Evolutionary conservation across 2,329 filamentous ascomycete species (phyloP).

Genomic region (Fusarium chuoi): DNA sequence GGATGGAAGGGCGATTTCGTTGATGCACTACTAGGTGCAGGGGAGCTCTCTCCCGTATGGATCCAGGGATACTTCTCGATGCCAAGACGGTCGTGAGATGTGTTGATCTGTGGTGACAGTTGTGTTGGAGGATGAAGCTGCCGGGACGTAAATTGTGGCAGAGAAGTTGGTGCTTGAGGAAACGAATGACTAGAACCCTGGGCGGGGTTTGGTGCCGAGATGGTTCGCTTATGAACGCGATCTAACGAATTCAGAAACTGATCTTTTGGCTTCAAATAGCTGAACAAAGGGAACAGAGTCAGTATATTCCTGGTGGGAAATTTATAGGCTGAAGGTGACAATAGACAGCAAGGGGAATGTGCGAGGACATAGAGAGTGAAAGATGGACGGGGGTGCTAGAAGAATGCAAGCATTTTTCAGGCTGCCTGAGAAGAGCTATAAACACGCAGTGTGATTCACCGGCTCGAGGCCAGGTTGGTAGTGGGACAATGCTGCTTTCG

Average conservation of each 20-base stretch:
- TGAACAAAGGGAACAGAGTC: slow-evolving; percentile 1
- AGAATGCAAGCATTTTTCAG: neutral
- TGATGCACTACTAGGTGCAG: slow-evolving; percentile 12
- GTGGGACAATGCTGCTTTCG: slow-evolving; percentile 11
- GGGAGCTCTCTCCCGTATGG: slow-evolving; percentile 20
- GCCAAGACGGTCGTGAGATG: slow-evolving; percentile 19
- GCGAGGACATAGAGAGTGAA: slow-evolving; percentile 5
- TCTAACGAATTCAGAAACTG: slow-evolving; percentile 34
- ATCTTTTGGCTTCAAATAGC: slow-evolving; percentile 23
- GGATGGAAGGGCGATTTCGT: slow-evolving; percentile 22
- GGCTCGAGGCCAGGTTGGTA: slow-evolving; percentile 6
- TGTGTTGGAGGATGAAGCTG: slow-evolving; percentile 26
- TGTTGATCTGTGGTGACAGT: slow-evolving; percentile 24
- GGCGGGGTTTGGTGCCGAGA: slow-evolving; percentile 60
- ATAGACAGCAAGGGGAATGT: neutral
- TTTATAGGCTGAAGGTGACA: slow-evolving; percentile 13
- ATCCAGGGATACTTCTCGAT: slow-evolving; percentile 28
- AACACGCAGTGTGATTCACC: slow-evolving; percentile 14
- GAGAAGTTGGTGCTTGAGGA: slow-evolving; percentile 32
- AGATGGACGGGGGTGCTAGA: neutral
- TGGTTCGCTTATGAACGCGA: slow-evolving; percentile 59
- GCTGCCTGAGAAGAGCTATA: neutral
- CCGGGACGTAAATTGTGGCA: slow-evolving; percentile 30
- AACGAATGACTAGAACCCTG: slow-evolving; percentile 33
- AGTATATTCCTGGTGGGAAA: neutral